Evolutionary conservation across 495 filamentous ascomycete genomes (phyloP).

Genomic region (Cercophora scortea): DNA sequence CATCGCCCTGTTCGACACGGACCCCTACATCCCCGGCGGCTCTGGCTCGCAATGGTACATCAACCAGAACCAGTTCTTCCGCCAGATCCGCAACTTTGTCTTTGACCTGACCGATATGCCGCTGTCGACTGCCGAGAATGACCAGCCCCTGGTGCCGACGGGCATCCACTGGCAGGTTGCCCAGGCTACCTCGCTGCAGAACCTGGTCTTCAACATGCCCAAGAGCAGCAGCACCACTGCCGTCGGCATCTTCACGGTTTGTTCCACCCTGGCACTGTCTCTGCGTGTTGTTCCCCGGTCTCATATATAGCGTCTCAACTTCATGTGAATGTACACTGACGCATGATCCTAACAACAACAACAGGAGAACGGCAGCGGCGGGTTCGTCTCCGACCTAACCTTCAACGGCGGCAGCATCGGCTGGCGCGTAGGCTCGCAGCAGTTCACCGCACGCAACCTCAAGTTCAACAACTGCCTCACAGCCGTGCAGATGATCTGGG

Average conservation of each 20-base stretch:
- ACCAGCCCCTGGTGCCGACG: slow-evolving; percentile 21
- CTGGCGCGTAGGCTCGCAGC: slow-evolving; percentile 70
- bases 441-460: slow-evolving; percentile 81
- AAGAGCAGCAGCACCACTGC: background rate
- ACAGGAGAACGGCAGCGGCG: slow-evolving; percentile 55
- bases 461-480: slow-evolving; percentile 77
- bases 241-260: slow-evolving; percentile 62
- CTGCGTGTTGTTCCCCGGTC: too few relatives aligned
- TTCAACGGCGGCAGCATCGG: slow-evolving; percentile 65
- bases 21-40: slow-evolving; percentile 30
- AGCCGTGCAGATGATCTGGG: slow-evolving; percentile 82
- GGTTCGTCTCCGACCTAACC: slow-evolving; percentile 18
- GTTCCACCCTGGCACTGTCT: too few relatives aligned
- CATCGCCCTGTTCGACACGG: slow-evolving; percentile 22
- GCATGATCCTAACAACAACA: too few relatives aligned
- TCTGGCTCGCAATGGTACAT: slow-evolving; percentile 28
- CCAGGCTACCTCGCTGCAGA: slow-evolving; percentile 80
- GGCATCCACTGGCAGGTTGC: slow-evolving; percentile 94
- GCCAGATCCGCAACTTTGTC: slow-evolving; percentile 83
- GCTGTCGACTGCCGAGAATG: slow-evolving; percentile 32
- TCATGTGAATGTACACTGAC: too few relatives aligned
- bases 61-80: slow-evolving; percentile 94
- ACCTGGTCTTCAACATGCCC: slow-evolving; percentile 38
- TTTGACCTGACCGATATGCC: slow-evolving; percentile 66
- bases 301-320: too few relatives aligned